Percentiles rank a stretch among this genome's conserved stretches.
Evolutionary conservation across 2,329 filamentous ascomycete species (phyloP).

Genomic region (Cercospora beticola): DNA sequence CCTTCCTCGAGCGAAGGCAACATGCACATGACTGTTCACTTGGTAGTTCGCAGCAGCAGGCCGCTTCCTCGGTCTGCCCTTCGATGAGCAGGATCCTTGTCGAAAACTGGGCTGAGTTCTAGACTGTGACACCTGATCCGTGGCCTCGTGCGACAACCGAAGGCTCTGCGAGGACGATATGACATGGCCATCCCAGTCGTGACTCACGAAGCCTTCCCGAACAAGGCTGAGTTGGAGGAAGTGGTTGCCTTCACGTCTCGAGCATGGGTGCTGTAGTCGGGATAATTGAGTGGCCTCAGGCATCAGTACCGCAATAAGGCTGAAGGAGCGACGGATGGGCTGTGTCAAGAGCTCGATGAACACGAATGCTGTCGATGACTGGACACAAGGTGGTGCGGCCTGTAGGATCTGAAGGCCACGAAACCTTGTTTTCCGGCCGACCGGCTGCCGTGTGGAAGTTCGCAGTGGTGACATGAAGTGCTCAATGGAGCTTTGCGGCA

Average conservation of each 20-base stretch:
- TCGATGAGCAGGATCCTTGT: not conserved
- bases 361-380: not conserved
- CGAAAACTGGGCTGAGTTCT: not conserved
- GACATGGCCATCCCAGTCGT: not conserved
- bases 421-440: not conserved
- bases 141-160: not conserved
- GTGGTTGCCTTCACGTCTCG: not conserved
- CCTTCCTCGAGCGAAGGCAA: not conserved
- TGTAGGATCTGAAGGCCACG: not conserved
- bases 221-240: not conserved
- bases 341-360: not conserved
- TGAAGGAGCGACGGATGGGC: not conserved
- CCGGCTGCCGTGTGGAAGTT: not conserved
- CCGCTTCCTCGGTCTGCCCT: not conserved
- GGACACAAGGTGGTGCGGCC: not conserved
- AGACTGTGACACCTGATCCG: not conserved
- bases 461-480: not conserved
- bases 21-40: not conserved
- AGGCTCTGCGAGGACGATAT: not conserved
- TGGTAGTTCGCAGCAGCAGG: not conserved
- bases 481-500: not conserved
- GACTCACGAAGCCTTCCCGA: not conserved
- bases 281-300: not conserved
- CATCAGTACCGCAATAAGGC: slow-evolving; percentile 3
- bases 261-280: not conserved